Evolutionary conservation across 805 yeast genomes (phyloP), one percentile per base, ranked within the genome.

Genomic region (Ogataea dorogensis): DNA sequence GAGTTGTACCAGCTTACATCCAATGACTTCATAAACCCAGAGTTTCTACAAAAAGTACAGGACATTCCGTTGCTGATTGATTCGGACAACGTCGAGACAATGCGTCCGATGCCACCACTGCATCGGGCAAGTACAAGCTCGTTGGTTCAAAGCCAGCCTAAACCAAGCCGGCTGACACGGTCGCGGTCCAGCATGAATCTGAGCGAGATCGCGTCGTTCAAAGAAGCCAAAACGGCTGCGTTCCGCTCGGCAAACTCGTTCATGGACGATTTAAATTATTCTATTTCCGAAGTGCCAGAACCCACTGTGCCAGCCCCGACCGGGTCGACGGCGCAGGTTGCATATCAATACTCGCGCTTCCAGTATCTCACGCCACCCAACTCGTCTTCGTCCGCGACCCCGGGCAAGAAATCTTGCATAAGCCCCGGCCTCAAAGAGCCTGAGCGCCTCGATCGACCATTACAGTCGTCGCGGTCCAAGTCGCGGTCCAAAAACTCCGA

Each of bases 171-270:
- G 22, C 37, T 59, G 11, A 63, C 58, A 38, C 58, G 69, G 42
- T 74, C 81, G 7, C 69, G 70, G 40, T 74, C 79, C 3, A 67
- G 77, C 7, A 64, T 73, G 21, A 77, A 77, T 50, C 58, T 78
- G 34, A 71, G 79, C n/a, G 67, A 74, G 18, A 73, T 74, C 38
- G 75, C 79, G n/a, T 48, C 53, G 14, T 53, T 54, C 17, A 59
- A 54, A 38, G 64, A 58, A 38, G 58, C 55, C 7, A 51, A 50
- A 25, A 55, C 48, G n/a, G 58, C 58, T 2, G 58, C 57, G 7
- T 29, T 51, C 18, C 36, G 56, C 20, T 43, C 50, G 16, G 32
- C 43, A 5, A 16, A 33, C 21, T 42, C 53, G 6, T 38, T 40
- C 20, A 33, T 31, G 28, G 36, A 38, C 32, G 42, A 28, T 20